A percentile compares a stretch with the other conserved stretches of the same genome.
Evolutionary conservation across 2,329 filamentous ascomycete species (phyloP).

Genomic region (Exophiala sp.): DNA sequence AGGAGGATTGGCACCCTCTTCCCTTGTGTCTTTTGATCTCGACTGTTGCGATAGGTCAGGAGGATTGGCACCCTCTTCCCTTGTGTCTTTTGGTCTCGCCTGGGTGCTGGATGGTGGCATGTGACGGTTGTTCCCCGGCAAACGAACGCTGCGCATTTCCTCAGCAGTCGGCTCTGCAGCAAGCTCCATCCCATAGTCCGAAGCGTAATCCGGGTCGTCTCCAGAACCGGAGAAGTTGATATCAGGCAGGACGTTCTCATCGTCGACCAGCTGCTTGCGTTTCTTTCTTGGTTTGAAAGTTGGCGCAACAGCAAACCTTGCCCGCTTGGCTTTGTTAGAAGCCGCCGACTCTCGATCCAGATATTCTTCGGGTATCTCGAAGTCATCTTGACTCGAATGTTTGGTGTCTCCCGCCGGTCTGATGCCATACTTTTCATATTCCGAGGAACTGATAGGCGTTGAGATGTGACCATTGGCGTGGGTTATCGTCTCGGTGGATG

Average conservation of each 20-base stretch:
- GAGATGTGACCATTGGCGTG: constrained; percentile 1
- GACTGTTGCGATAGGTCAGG: constrained; percentile 32
- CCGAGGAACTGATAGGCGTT: constrained; percentile 26
- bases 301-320: constrained; percentile 10
- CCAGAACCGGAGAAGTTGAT: constrained; percentile 18
- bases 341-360: constrained; percentile 29
- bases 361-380: constrained; percentile 33
- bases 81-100: not conserved
- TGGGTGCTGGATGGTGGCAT: not conserved
- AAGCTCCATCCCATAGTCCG: not conserved
- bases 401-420: constrained; percentile 26
- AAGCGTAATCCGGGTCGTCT: constrained; percentile 14
- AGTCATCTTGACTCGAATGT: constrained; percentile 32
- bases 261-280: constrained; percentile 23
- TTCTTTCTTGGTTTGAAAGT: constrained; percentile 19
- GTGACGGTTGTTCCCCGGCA: not conserved
- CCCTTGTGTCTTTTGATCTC: constrained; percentile 23
- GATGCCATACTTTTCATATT: constrained; percentile 32
- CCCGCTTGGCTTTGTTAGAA: constrained; percentile 26
- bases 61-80: constrained; percentile 1
- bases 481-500: not conserved
- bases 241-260: constrained; percentile 21
- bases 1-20: not conserved
- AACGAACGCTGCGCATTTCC: constrained; percentile 1
- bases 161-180: constrained; percentile 2